Percentiles rank a stretch among this genome's conserved stretches.
phyloP scores from a whole-genome alignment of 2,329 filamentous ascomycete genomes.

The Cryphonectria japonica region DNA sequence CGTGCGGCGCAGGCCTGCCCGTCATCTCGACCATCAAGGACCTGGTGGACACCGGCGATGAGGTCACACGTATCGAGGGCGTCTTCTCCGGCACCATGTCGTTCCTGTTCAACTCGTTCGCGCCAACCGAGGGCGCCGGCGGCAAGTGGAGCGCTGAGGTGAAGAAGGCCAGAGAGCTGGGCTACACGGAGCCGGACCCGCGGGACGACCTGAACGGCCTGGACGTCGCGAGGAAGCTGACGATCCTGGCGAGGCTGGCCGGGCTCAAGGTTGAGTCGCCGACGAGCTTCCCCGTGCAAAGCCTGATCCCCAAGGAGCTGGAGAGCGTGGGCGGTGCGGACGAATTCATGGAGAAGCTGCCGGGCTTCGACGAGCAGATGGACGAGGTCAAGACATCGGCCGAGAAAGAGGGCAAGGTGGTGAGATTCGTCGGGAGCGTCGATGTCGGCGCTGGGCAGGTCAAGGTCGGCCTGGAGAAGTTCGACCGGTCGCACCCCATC shows the following conservation, averaged over 20 bases:
- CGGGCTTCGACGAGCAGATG: conserved; percentile 88
- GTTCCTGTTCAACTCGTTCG: conserved; percentile 97
- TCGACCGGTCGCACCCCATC: conserved; percentile 86
- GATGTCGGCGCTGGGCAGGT: conserved; percentile 80
- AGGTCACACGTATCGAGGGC: conserved; percentile 90
- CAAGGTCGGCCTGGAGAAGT: conserved; percentile 90
- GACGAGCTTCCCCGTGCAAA: conserved; percentile 90
- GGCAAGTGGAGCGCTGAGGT: conserved; percentile 92
- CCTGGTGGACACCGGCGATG: conserved; percentile 90
- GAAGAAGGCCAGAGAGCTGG: conserved; percentile 86
- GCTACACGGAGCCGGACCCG: conserved; percentile 89
- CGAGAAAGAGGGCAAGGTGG: conserved; percentile 84
- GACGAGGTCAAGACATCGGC: conserved; percentile 84
- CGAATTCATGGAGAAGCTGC: conserved; percentile 82
- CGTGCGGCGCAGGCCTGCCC: conserved; percentile 89
- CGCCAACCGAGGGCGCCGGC: conserved; percentile 74
- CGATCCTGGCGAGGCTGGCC: conserved; percentile 85
- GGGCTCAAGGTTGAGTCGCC: conserved; percentile 82
- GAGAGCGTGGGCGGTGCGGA: conserved; percentile 76
- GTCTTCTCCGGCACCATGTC: conserved; percentile 98
- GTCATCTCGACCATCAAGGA: conserved; percentile 94
- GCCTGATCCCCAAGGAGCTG: conserved; percentile 85
- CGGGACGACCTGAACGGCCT: conserved; percentile 85
- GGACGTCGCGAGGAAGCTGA: conserved; percentile 93
- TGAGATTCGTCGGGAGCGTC: conserved; percentile 92